phyloP scores from a whole-genome alignment of 2,329 filamentous ascomycete genomes.

The Fusarium compactum region DNA sequence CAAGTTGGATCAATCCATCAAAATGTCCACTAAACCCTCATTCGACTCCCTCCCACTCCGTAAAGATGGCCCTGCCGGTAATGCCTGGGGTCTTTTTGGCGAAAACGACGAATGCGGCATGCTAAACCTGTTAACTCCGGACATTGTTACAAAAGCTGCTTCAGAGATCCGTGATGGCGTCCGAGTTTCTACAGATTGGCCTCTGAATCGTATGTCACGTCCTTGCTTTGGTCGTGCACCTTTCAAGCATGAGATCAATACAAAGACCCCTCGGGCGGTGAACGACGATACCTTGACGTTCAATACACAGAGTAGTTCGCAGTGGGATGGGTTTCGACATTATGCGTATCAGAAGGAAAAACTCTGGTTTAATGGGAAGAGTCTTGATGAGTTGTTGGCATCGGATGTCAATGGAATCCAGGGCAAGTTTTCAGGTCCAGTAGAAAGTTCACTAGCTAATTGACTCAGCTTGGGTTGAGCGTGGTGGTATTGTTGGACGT shows the following conservation, averaged over 20 bases:
- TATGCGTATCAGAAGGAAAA: conserved; percentile 55
- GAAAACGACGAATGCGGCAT: conserved; percentile 64
- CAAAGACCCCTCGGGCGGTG: conserved; percentile 47
- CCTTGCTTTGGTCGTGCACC: conserved; percentile 52
- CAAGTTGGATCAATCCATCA: fast-evolving
- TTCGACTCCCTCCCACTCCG: conserved; percentile 64
- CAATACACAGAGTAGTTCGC: conserved; percentile 55
- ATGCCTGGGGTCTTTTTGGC: conserved; percentile 69
- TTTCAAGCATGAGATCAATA: conserved; percentile 47
- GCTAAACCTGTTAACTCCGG: conserved; percentile 64
- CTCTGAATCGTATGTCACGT: conserved; percentile 48
- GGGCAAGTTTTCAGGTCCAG: conserved; percentile 20
- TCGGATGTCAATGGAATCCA: conserved; percentile 49
- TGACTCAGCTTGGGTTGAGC: conserved; percentile 25
- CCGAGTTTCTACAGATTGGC: conserved; percentile 53
- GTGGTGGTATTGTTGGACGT: conserved; percentile 61
- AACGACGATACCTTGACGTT: conserved; percentile 52
- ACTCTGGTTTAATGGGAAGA: conserved; percentile 51
- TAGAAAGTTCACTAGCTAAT: fast-evolving
- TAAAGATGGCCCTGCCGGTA: conserved; percentile 62
- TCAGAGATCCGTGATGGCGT: conserved; percentile 48
- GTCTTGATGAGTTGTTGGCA: conserved; percentile 59
- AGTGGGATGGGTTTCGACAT: conserved; percentile 57
- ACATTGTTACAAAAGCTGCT: conserved; percentile 42
- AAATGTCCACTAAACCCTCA: conserved; percentile 34